phyloP scores from a whole-genome alignment of 2,329 filamentous ascomycete genomes.

The Neofusicoccum ribis region DNA sequence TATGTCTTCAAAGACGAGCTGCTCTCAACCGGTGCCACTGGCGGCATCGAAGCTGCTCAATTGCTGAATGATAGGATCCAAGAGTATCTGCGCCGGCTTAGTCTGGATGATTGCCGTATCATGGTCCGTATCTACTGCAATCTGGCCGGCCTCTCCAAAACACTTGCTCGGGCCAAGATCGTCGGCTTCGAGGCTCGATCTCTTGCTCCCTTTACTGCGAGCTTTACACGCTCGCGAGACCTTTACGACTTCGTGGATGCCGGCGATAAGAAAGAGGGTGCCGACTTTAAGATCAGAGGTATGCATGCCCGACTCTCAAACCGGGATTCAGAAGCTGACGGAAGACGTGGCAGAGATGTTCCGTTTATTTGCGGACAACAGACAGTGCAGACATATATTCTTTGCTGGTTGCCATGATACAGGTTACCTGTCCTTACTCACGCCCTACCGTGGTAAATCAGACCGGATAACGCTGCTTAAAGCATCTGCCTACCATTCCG shows the following conservation, averaged over 20 bases:
- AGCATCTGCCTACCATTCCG: slow-evolving; percentile 51
- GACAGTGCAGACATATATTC: slow-evolving; percentile 64
- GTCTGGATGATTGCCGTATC: slow-evolving; percentile 50
- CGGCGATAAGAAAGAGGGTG: slow-evolving; percentile 57
- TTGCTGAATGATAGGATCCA: slow-evolving; percentile 54
- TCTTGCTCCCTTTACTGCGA: slow-evolving; percentile 55
- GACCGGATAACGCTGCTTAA: slow-evolving; percentile 58
- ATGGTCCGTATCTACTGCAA: slow-evolving; percentile 60
- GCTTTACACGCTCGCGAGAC: slow-evolving; percentile 58
- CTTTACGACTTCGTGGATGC: slow-evolving; percentile 64
- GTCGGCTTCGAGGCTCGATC: slow-evolving; percentile 57
- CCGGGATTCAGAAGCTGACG: neutral
- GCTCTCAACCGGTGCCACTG: slow-evolving; percentile 50
- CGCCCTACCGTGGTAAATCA: slow-evolving; percentile 50
- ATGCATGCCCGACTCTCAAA: neutral
- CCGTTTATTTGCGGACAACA: slow-evolving; percentile 57
- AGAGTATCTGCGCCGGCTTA: slow-evolving; percentile 44
- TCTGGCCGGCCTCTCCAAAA: slow-evolving; percentile 54
- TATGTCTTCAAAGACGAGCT: slow-evolving; percentile 57
- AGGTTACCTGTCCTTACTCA: slow-evolving; percentile 58
- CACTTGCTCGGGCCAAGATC: slow-evolving; percentile 51
- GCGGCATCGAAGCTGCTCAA: slow-evolving; percentile 57
- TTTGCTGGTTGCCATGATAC: slow-evolving; percentile 64
- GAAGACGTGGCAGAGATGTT: slow-evolving; percentile 33
- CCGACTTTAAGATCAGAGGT: slow-evolving; percentile 61